Base-by-base conservation (phyloP, 805 yeast genomes). In the Pichia thaimueangensis region DNA sequence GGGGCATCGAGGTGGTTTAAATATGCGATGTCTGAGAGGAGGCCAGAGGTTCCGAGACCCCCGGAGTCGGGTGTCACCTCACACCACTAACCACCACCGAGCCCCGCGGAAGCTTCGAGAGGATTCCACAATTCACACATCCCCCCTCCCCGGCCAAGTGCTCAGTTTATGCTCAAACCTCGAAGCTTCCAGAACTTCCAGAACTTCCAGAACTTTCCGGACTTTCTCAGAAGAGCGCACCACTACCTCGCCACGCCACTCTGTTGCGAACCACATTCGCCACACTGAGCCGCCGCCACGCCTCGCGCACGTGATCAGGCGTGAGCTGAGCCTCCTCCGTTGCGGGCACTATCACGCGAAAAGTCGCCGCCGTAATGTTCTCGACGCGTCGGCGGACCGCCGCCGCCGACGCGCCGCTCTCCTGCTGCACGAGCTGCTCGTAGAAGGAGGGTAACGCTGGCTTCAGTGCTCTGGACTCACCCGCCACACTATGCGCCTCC, bases 221-320 rank as follows among this genome's bases (percentile, higher is more conserved):
- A 15, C 22, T 36, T 20, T 25, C 11, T 29, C 24, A 17, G 23
- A 20, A 34, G 13, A 21, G 23, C 15, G 25, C 35, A 32, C 35
- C 35, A 20, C 35, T 23, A 32, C 35, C n/a, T 10, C 35, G 15
- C 35, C 23, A 22, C 13, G 36, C 36, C 17, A 15, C 17, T 6
- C 34, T 25, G 20, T 21, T 29, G 20, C 12, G 31, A 19, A 15
- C 21, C 25, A 27, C 4, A 15, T 28, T 16, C 7, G 16, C 30
- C 39, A 11, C 35, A 6, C 37, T 17, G 11, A 30, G 16, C 21
- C 40, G 27, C 17, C 39, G 37, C 46, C 46, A 35, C 34, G 35
- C 39, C 39, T 35, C 35, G 20, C 94, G 64, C 23, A 89, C 71
- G 56, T 89, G 94, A 47, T 85, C 88, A 0, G 97, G 95, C 27